Conservation (phyloP, 2,329 filamentous ascomycete genomes). For the Aspergillus sp. region DNA sequence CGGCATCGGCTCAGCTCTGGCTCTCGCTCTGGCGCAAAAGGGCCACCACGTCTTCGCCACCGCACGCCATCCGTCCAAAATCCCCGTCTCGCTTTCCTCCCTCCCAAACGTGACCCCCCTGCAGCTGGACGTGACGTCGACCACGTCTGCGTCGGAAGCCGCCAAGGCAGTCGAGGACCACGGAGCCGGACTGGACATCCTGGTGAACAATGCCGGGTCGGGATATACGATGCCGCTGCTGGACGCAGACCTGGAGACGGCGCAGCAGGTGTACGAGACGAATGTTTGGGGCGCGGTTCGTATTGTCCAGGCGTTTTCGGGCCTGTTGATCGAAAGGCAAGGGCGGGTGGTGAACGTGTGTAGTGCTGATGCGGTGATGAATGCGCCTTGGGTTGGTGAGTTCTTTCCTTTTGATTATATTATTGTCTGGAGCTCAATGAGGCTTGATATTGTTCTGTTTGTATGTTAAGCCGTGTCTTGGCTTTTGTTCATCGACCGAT, state of each 20-base stretch:
- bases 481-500: constrained; percentile 19
- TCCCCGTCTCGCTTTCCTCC: constrained; percentile 22
- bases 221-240: constrained; percentile 26
- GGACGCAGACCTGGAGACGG: constrained; percentile 23
- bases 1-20: constrained; percentile 44
- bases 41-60: constrained; percentile 46
- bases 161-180: constrained; percentile 15
- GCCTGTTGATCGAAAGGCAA: constrained; percentile 20
- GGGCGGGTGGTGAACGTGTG: constrained; percentile 30
- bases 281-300: constrained; percentile 33
- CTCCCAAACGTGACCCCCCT: constrained; percentile 24
- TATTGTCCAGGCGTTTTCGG: constrained; percentile 28
- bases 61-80: constrained; percentile 37
- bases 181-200: constrained; percentile 33
- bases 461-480: background rate
- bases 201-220: constrained; percentile 44
- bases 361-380: constrained; percentile 26
- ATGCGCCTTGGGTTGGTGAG: constrained; percentile 34
- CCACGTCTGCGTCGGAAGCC: constrained; percentile 17
- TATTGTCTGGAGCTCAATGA: no score
- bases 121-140: constrained; percentile 25
- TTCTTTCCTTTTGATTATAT: constrained; percentile 12
- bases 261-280: constrained; percentile 30
- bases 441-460: background rate
- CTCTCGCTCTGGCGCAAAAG: constrained; percentile 34